Base-by-base conservation (phyloP, 2,329 filamentous ascomycete species). In the Colletotrichum graminicola region DNA sequence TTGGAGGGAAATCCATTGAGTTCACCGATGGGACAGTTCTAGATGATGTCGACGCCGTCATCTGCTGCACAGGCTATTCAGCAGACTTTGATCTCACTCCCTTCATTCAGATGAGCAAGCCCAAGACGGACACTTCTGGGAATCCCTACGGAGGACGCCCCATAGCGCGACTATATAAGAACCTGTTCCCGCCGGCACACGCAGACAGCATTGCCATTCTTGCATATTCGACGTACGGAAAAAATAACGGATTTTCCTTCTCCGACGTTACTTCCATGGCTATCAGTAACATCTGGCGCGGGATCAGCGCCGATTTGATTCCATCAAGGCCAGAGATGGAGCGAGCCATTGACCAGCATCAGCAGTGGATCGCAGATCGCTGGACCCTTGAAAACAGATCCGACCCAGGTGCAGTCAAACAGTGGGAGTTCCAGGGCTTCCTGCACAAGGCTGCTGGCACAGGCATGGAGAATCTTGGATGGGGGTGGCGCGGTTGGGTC, bases 381-480 rank as follows among this genome's bases (percentile, higher is more conserved):
- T 77, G 76, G 75, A 41, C 59, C 11, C 36, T 73, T 10, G 75
- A 76, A 43, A 67, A 72, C 56, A 72, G 69, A 10, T 65, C 74
- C 56, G 49, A 75, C 62, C 29, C 74, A 18, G 29, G 68, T 57
- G 34, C 64, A 36, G 77, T 80, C 10, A 78, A 73, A 65, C 75
- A 77, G n/a, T 80, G 75, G 62, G 77, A 78, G 21, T 82, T 80
- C 71, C 77, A 82, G 18, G 73, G 71, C 0, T 82, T 79, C 56
- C 74, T 83, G 59, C 79, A 85, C 57, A 71, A 79, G 8, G 75
- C 82, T 8, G 83, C 82, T 0, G 83, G 83, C 1, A 84, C 82
- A 0, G 80, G 83, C 0, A 79, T 84, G 72, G 80, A 84, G 70
- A 80, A 81, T 14, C 66, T 85, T 1, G 80, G 82, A 0, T 84